Conservation (phyloP, 805 yeast species). For the Lipomyces mesembrius region DNA sequence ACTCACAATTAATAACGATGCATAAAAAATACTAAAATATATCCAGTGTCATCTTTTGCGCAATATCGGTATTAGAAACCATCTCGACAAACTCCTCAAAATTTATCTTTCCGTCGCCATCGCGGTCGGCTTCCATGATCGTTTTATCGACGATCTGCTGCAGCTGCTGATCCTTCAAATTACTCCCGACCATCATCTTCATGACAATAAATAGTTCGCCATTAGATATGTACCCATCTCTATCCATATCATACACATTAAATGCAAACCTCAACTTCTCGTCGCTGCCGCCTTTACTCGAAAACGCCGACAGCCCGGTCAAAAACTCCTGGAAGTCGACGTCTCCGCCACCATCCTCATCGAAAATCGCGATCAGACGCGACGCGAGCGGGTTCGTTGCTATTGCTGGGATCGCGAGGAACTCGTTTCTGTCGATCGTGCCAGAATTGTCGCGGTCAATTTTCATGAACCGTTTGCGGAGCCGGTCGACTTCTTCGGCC, state of each 20-base stretch:
- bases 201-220: constrained; percentile 92
- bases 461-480: constrained; percentile 92
- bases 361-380: constrained; percentile 91
- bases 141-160: constrained; percentile 97
- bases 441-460: constrained; percentile 92
- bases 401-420: constrained; percentile 90
- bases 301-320: constrained; percentile 81
- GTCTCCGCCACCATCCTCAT: constrained; percentile 87
- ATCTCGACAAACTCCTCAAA: constrained; percentile 80
- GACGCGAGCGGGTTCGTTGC: constrained; percentile 86
- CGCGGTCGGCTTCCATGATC: constrained; percentile 86
- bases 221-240: constrained; percentile 92
- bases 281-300: constrained; percentile 76
- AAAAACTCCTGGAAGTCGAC: constrained; percentile 96
- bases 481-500: constrained; percentile 86
- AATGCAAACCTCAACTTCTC: constrained; percentile 90
- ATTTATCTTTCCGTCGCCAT: constrained; percentile 82
- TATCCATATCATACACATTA: constrained; percentile 91
- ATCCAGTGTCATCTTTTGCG: constrained; percentile 42
- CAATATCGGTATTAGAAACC: constrained; percentile 46
- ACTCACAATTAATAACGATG: neutral
- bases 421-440: constrained; percentile 86
- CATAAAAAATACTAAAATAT: constrained; percentile 31
- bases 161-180: constrained; percentile 80
- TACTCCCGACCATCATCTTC: constrained; percentile 96